Evolutionary conservation across 2,329 filamentous ascomycete genomes (phyloP).

Genomic region (Nectriaceae sp.): DNA sequence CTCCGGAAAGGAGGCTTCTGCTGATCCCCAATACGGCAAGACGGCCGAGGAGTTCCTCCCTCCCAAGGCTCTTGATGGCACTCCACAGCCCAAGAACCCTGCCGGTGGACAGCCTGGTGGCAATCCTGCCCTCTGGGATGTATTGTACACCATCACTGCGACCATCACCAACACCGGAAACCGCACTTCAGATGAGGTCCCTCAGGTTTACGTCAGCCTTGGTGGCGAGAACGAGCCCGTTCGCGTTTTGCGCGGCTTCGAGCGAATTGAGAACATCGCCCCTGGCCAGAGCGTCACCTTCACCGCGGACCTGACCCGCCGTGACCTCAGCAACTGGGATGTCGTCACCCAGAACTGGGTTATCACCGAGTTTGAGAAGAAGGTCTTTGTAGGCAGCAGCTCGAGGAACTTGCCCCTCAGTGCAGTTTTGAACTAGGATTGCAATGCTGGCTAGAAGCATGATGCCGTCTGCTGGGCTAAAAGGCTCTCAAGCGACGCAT

Average conservation of each 20-base stretch:
- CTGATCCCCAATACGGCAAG: constrained; percentile 61
- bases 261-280: constrained; percentile 67
- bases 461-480: no score
- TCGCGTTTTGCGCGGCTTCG: constrained; percentile 75
- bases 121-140: constrained; percentile 66
- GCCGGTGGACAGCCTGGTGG: constrained; percentile 61
- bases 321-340: constrained; percentile 90
- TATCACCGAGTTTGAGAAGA: constrained; percentile 52
- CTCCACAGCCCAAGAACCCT: constrained; percentile 55
- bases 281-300: constrained; percentile 71
- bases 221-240: constrained; percentile 74
- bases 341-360: constrained; percentile 81
- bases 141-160: constrained; percentile 67
- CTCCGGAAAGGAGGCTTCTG: constrained; percentile 54
- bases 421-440: constrained; percentile 11
- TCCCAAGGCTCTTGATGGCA: constrained; percentile 54
- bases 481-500: background rate
- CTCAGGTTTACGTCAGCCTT: constrained; percentile 78
- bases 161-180: constrained; percentile 72
- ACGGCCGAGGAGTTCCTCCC: constrained; percentile 63
- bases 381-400: constrained; percentile 55
- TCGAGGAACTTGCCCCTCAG: constrained; percentile 55
- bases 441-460: background rate
- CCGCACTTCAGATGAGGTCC: constrained; percentile 67
- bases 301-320: constrained; percentile 68